These are phyloP conservation scores for Pythium apleroticum DNA, from an alignment of 352 stramenopile genomes.

Conservation along the genomic window DNA sequence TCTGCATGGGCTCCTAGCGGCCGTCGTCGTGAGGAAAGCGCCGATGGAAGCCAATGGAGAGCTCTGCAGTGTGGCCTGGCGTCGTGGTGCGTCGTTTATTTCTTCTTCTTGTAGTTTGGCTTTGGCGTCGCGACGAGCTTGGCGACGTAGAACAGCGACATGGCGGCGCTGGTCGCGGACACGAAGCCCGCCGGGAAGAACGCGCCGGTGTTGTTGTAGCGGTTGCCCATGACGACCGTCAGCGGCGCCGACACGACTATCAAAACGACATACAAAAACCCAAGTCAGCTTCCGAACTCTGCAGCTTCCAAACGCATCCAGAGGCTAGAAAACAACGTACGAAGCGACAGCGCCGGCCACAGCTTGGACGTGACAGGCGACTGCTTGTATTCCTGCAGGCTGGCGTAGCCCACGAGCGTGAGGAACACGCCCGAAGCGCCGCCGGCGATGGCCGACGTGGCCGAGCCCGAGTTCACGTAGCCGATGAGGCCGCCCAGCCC, in stretches of 20 bases:
- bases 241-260: slow-evolving; percentile 59
- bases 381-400: slow-evolving; percentile 84
- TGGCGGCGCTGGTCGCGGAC: slow-evolving; percentile 58
- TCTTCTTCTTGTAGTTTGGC: slow-evolving; percentile 80
- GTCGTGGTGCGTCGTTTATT: slow-evolving; percentile 11
- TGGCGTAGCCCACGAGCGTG: slow-evolving; percentile 80
- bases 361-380: slow-evolving; percentile 77
- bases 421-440: slow-evolving; percentile 68
- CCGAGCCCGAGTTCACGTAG: slow-evolving; percentile 76
- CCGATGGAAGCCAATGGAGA: background rate
- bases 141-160: slow-evolving; percentile 82
- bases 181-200: slow-evolving; percentile 77
- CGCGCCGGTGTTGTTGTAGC: slow-evolving; percentile 69
- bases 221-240: slow-evolving; percentile 72
- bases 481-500: slow-evolving; percentile 68
- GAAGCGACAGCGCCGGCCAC: slow-evolving; percentile 67
- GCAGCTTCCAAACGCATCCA: background rate
- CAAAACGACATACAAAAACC: background rate
- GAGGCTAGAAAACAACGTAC: slow-evolving; percentile 10
- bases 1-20: no score
- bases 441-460: slow-evolving; percentile 61
- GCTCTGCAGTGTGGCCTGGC: background rate
- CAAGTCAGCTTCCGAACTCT: background rate
- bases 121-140: slow-evolving; percentile 68
- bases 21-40: background rate